phyloP scores from a whole-genome alignment of 2,329 filamentous ascomycete genomes.

The Neofusicoccum parvum region DNA sequence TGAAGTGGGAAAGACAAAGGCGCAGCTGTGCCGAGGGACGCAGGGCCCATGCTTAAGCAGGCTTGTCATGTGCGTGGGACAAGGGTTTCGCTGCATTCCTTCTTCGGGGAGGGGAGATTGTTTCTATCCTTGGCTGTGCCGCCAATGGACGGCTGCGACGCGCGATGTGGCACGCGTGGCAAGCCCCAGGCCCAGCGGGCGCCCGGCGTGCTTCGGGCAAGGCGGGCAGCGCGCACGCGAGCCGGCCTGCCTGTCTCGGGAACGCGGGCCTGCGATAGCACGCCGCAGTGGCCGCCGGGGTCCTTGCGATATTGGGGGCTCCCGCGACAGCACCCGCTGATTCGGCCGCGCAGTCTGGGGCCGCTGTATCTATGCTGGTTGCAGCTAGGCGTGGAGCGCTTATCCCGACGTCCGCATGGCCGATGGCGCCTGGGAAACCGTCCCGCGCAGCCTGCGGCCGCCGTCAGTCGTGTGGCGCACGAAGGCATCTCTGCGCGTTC shows the following conservation, averaged over 20 bases:
- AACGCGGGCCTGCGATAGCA: neutral
- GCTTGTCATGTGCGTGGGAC: slow-evolving; percentile 2
- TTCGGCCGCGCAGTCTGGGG: neutral
- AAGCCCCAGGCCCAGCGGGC: neutral
- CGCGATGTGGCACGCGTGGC: neutral
- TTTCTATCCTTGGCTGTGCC: neutral
- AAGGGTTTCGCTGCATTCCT: neutral
- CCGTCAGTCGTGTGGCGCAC: too few relatives aligned
- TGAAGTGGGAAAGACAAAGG: neutral
- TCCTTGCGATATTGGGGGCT: too few relatives aligned
- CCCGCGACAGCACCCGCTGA: neutral
- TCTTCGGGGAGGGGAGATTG: neutral
- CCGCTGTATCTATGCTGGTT: neutral
- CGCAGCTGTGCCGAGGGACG: neutral
- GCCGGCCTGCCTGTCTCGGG: slow-evolving; percentile 2
- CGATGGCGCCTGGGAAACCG: neutral
- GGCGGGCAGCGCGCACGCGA: neutral
- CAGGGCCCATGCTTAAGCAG: neutral
- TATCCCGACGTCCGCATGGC: slow-evolving; percentile 3
- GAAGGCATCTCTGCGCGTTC: too few relatives aligned
- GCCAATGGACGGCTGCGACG: neutral
- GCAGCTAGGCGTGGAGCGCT: neutral
- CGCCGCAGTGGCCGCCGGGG: too few relatives aligned
- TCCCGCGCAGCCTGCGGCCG: too few relatives aligned
- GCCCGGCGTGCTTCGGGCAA: neutral